Base-by-base conservation (phyloP, 768 basidiomycete genomes). In the Lactarius sp. region DNA sequence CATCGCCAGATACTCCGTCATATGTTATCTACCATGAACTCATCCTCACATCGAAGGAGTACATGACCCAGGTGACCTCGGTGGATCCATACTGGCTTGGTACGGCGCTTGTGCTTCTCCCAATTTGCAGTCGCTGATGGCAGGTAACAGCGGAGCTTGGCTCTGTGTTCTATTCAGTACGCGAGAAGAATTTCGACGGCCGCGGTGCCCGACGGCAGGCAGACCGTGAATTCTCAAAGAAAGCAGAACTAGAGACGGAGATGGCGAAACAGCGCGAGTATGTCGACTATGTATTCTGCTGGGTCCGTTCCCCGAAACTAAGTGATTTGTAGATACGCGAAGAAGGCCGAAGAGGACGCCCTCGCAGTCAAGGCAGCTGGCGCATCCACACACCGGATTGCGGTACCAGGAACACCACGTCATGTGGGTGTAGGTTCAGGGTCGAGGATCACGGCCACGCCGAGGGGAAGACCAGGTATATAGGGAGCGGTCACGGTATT, bases 1-100 rank as follows among this genome's bases (percentile, higher is more conserved):
- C 41, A 27, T 63, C 33, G 63, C 10, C 70, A 94, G 93, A 94
- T 75, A 96, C 94, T 22, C 96, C 96, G 6, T 89, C 94, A 47
- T 98, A 98, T 74, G 91, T 97, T 53, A 85, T 99, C 39, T 99
- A 98, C 73, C 97, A 99, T 72, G 96, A 98, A 71, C 81, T 96
- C 60, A 95, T 97, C 65, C 78, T 96, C 69, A 96, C 94, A 12
- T 95, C 94, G 37, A 96, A 95, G 71, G 88, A 92, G 75, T 99
- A 99, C 77, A 97, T 98, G 95, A 96, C 95, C 18, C 94, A 94
- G 74, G 97, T 99, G n/a, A 98, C 97, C 2, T 86, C 96, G 0
- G 90, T 98, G 66, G 94, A 98, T 72, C 87, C 97, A 3, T 94
- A 94, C 75, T 99, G 97, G 97, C 83, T 98, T 41, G 94, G 94